Percentiles rank a stretch among this genome's conserved stretches.
phyloP scores from a whole-genome alignment of 306 rosid genomes.

The Myrica gale region DNA sequence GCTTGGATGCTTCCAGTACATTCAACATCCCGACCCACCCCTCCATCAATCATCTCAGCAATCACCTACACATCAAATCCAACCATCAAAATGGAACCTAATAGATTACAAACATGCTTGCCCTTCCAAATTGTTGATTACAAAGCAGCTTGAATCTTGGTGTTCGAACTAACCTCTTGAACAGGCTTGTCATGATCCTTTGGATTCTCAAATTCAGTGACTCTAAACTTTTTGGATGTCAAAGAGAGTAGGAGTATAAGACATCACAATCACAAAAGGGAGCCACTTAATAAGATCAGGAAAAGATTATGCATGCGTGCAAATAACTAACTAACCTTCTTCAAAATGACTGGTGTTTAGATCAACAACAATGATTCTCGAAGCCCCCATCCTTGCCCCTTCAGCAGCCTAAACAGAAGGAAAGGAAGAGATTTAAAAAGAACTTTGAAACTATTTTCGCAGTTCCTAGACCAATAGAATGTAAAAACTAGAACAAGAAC shows the following conservation, averaged over 20 bases:
- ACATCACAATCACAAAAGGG: neutral
- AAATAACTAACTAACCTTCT: constrained; percentile 42
- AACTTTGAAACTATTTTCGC: neutral
- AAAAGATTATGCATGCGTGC: neutral
- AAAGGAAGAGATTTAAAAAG: neutral
- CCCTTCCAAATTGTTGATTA: neutral
- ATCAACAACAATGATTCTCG: constrained; percentile 83
- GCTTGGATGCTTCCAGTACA: constrained; percentile 89
- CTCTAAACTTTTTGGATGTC: constrained; percentile 85
- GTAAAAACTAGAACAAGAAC: constrained; percentile 10
- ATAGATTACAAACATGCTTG: neutral
- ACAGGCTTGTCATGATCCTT: constrained; percentile 80
- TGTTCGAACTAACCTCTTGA: constrained; percentile 51
- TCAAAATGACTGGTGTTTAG: constrained; percentile 66
- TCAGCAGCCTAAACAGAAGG: constrained; percentile 59
- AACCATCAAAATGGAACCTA: constrained; percentile 4
- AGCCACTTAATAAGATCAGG: neutral
- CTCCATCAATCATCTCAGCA: constrained; percentile 81
- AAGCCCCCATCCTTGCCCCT: constrained; percentile 89
- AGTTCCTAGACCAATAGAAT: neutral
- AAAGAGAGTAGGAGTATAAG: constrained; percentile 11
- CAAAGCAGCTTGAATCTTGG: neutral
- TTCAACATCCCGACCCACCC: constrained; percentile 84
- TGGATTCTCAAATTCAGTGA: constrained; percentile 83
- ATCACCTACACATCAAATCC: constrained; percentile 51